Base-by-base conservation (phyloP, 2,329 filamentous ascomycete species). In the Diplodia scrobiculata region DNA sequence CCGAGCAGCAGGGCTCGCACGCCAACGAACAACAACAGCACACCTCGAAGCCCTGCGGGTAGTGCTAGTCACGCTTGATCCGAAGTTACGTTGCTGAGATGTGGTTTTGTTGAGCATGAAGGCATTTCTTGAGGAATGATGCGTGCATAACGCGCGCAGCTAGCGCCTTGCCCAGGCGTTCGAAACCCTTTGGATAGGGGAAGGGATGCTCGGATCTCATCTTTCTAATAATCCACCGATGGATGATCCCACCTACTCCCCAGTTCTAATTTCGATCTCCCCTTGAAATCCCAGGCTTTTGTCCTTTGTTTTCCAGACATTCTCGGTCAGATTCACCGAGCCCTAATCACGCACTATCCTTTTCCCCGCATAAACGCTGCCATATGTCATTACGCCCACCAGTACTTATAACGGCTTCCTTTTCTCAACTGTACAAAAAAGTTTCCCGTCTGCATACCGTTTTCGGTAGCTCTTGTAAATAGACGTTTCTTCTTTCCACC, bases 11-110 rank as follows among this genome's bases (percentile, higher is more conserved):
- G 58, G 19, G 58, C 58, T 21, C 58, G 58, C 11, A 62, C 58
- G 17, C 58, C 58, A 7, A 62, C 58, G 29, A 62, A 62, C 25
- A 50, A 62, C n/a, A 62, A 62, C 29, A 62, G 58, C 58, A 62
- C 58, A 10, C 58, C 58, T 25, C 25, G 58, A 47, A 62, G 58
- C 58, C 58, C 58, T 25, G 58, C 34, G 45, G 58, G 58, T 27
- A 62, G 58, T 50, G 58, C 58, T 36, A 47, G 58, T 50, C 45
- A 62, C 45, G 58, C 29, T 50, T 62, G 45, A 62, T 62, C 45
- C 19, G 45, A 62, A 27, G 4, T 50, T 25, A 62, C 17, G 58
- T 50, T 29, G n/a, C 36, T 21, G 58, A 19, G 32, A 36, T 50
- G 58, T 25, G 19, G 27, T 62, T 9, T 21, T 32, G 5, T 62